Evolutionary conservation across 2,329 filamentous ascomycete species (phyloP), one percentile per base, ranked within the genome.

Genomic region (Whalleya microplaca): DNA sequence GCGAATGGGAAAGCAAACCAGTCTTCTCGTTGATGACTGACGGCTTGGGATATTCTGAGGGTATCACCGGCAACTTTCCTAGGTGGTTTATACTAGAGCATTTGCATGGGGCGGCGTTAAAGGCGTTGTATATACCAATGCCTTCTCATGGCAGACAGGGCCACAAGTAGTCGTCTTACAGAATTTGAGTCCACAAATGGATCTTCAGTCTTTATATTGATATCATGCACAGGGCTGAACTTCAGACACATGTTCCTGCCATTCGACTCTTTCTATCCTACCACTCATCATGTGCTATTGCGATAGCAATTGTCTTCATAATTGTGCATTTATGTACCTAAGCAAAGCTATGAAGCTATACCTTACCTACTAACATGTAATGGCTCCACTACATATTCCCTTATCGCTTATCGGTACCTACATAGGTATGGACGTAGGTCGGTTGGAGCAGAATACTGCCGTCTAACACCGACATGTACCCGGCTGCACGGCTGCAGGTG

Each of bases 61-160:
- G 18, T 10, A 51, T 48, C 20, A 51, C n/a, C n/a, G n/a, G n/a
- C n/a, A n/a, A n/a, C n/a, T n/a, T n/a, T n/a, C n/a, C n/a, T n/a
- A n/a, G n/a, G n/a, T n/a, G n/a, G n/a, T n/a, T n/a, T n/a, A n/a
- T n/a, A n/a, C n/a, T n/a, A n/a, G n/a, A n/a, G 19, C 29, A 55
- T 53, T n/a, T 51, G 56, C 56, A 63, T 63, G 45, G 18, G 49
- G 42, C 27, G 63, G 63, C 53, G 63, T 64, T 59, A 21, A 20
- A 18, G 58, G 54, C 56, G 37, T 55, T 48, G 8, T 43, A 48
- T 47, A 61, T 53, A 59, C 40, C 50, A 37, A 27, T 51, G 41
- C 12, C n/a, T 7, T 21, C 21, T 42, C 19, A 45, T 21, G 44
- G 40, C 43, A 41, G 21, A 8, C 8, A n/a, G 37, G 21, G 3